Evolutionary conservation across 2,329 filamentous ascomycete species (phyloP).

Genomic region (Alternaria triticina): DNA sequence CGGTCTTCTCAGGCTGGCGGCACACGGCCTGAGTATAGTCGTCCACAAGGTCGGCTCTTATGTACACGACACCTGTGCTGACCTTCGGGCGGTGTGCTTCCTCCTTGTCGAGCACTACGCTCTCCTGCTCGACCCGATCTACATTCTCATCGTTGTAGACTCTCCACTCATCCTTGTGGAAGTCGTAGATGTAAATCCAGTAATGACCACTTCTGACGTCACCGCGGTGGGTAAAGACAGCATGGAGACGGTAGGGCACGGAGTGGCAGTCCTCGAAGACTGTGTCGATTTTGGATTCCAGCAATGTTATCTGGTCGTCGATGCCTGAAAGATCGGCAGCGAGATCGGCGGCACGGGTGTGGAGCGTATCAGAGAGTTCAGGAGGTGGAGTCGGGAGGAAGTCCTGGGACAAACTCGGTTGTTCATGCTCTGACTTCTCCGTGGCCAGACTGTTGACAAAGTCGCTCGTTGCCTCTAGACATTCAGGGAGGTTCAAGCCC

Average conservation of each 20-base stretch:
- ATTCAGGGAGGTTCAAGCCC: slow-evolving; percentile 33
- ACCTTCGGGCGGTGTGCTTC: slow-evolving; percentile 58
- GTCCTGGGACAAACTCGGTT: slow-evolving; percentile 4
- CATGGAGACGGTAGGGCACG: slow-evolving; percentile 82
- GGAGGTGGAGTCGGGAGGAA: slow-evolving; percentile 26
- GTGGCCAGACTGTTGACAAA: slow-evolving; percentile 28
- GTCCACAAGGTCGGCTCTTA: slow-evolving; percentile 70
- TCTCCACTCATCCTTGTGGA: slow-evolving; percentile 80
- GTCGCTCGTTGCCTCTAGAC: slow-evolving; percentile 39
- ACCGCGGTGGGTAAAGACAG: slow-evolving; percentile 90
- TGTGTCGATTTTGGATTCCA: slow-evolving; percentile 57
- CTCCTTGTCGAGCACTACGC: slow-evolving; percentile 71
- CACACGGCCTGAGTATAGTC: slow-evolving; percentile 63
- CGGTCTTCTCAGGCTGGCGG: slow-evolving; percentile 19
- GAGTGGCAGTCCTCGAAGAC: slow-evolving; percentile 70
- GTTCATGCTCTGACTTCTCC: slow-evolving; percentile 8
- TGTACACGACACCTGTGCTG: slow-evolving; percentile 76
- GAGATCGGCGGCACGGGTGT: slow-evolving; percentile 28
- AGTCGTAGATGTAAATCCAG: slow-evolving; percentile 96
- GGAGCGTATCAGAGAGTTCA: slow-evolving; percentile 27
- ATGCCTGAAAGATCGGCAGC: slow-evolving; percentile 35
- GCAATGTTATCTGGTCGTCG: slow-evolving; percentile 51
- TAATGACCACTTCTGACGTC: slow-evolving; percentile 76
- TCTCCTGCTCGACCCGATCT: slow-evolving; percentile 69
- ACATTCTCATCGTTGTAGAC: slow-evolving; percentile 93